phyloP scores from a whole-genome alignment of 2,329 filamentous ascomycete species.

The Rachicladosporium sp. region DNA sequence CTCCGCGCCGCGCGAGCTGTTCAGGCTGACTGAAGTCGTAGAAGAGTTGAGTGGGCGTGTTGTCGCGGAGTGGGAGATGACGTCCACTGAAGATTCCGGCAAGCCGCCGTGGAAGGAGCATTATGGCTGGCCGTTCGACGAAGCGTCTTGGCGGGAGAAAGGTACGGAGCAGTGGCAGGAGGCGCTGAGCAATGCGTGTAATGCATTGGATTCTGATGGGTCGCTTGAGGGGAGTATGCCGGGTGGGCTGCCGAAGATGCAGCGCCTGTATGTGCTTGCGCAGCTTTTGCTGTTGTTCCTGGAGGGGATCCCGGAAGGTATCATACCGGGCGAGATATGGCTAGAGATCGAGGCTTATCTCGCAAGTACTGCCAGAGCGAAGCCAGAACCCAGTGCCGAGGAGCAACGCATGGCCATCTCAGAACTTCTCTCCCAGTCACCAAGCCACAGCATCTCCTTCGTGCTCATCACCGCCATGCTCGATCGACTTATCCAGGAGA shows the following conservation, averaged over 20 bases:
- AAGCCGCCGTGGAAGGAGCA: slow-evolving; percentile 41
- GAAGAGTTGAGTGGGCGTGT: slow-evolving; percentile 46
- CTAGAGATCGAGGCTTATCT: slow-evolving; percentile 50
- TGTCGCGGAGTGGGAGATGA: slow-evolving; percentile 52
- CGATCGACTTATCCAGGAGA: slow-evolving; percentile 43
- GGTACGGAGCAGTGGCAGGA: slow-evolving; percentile 29
- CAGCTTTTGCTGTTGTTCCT: slow-evolving; percentile 66
- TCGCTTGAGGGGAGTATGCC: slow-evolving; percentile 50
- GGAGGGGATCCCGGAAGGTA: slow-evolving; percentile 60
- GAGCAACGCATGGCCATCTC: slow-evolving; percentile 52
- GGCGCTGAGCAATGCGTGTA: slow-evolving; percentile 35
- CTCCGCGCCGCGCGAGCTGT: slow-evolving; percentile 79
- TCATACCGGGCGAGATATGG: slow-evolving; percentile 63
- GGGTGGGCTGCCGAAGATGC: slow-evolving; percentile 48
- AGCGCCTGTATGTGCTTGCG: slow-evolving; percentile 62
- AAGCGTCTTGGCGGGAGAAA: slow-evolving; percentile 34
- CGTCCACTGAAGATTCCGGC: slow-evolving; percentile 4
- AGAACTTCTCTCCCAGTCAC: slow-evolving; percentile 58
- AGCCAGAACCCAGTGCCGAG: slow-evolving; percentile 35
- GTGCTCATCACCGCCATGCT: slow-evolving; percentile 77
- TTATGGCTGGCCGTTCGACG: slow-evolving; percentile 48
- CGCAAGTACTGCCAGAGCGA: slow-evolving; percentile 35
- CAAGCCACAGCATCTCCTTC: slow-evolving; percentile 78
- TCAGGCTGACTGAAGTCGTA: slow-evolving; percentile 75
- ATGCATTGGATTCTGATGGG: slow-evolving; percentile 61